Conservation (phyloP, 2,329 filamentous ascomycete genomes). For the Tolypocladium capitatum region DNA sequence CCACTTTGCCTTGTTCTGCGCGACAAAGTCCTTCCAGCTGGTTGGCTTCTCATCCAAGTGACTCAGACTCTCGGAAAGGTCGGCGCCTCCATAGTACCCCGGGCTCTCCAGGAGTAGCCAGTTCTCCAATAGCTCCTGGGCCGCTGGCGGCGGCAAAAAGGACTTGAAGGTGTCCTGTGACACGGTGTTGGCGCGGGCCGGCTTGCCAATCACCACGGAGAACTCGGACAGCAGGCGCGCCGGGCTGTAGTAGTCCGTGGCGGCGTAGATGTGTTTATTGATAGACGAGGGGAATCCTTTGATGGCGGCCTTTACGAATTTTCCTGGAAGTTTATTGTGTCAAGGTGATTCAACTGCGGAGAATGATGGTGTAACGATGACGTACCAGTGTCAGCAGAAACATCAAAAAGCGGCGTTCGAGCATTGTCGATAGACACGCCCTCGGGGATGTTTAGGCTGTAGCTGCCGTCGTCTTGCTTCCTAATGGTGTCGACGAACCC, state of each 20-base stretch:
- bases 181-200: conserved; percentile 15
- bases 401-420: conserved; percentile 24
- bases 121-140: conserved; percentile 27
- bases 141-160: conserved; percentile 14
- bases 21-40: conserved; percentile 24
- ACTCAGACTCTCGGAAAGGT: conserved; percentile 16
- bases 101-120: conserved; percentile 26
- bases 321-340: too few species aligned
- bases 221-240: conserved; percentile 19
- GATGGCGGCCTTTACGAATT: conserved; percentile 21
- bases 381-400: conserved; percentile 25
- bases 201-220: conserved; percentile 20
- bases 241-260: conserved; percentile 22
- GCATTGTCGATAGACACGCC: conserved; percentile 15
- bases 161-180: conserved; percentile 21
- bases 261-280: conserved; percentile 22
- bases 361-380: conserved; percentile 4
- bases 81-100: conserved; percentile 25
- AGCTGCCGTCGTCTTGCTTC: conserved; percentile 17
- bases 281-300: conserved; percentile 11
- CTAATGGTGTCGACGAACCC: conserved; percentile 23
- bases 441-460: conserved; percentile 13
- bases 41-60: conserved; percentile 23
- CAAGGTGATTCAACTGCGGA: too few species aligned
- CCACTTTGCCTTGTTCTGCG: conserved; percentile 18